phyloP scores from a whole-genome alignment of 768 basidiomycete species.

The Brasilioporus rufonigricans region DNA sequence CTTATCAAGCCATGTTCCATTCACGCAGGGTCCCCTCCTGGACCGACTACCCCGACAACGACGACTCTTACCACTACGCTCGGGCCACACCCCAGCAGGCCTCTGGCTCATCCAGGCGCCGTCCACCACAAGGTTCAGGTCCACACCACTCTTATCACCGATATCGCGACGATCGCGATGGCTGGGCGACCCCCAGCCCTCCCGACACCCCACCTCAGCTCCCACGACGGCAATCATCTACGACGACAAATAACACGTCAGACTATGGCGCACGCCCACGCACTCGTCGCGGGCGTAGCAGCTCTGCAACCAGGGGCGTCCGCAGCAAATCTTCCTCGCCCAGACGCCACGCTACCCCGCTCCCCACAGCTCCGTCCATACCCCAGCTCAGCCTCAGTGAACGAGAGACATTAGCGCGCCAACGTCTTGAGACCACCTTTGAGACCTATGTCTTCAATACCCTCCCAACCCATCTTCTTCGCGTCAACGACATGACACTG shows the following conservation, averaged over 20 bases:
- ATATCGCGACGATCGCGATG: slow-evolving; percentile 24
- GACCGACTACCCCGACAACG: slow-evolving; percentile 9
- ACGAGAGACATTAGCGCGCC: slow-evolving; percentile 19
- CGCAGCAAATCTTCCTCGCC: slow-evolving; percentile 22
- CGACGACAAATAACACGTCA: slow-evolving; percentile 14
- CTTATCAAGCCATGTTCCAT: not conserved
- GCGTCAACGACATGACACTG: slow-evolving; percentile 21
- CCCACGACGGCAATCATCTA: slow-evolving; percentile 20
- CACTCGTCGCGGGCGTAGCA: slow-evolving; percentile 18
- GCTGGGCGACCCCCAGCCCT: slow-evolving; percentile 11
- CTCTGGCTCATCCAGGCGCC: slow-evolving; percentile 11
- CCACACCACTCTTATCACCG: slow-evolving; percentile 13
- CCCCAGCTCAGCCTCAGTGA: slow-evolving; percentile 22
- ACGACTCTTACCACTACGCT: slow-evolving; percentile 18
- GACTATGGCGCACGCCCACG: slow-evolving; percentile 18
- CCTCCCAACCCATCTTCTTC: slow-evolving; percentile 25
- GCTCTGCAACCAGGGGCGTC: slow-evolving; percentile 11
- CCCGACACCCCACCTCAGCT: slow-evolving; percentile 14
- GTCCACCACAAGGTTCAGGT: slow-evolving; percentile 10
- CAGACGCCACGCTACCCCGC: slow-evolving; percentile 14
- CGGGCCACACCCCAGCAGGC: slow-evolving; percentile 10
- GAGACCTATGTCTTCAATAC: slow-evolving; percentile 26
- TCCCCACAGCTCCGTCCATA: slow-evolving; percentile 14
- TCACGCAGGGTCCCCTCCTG: not conserved
- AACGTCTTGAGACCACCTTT: slow-evolving; percentile 21